Evolutionary conservation across 768 basidiomycete genomes (phyloP), one percentile per base, ranked within the genome.

Genomic region (Suillus discolor): DNA sequence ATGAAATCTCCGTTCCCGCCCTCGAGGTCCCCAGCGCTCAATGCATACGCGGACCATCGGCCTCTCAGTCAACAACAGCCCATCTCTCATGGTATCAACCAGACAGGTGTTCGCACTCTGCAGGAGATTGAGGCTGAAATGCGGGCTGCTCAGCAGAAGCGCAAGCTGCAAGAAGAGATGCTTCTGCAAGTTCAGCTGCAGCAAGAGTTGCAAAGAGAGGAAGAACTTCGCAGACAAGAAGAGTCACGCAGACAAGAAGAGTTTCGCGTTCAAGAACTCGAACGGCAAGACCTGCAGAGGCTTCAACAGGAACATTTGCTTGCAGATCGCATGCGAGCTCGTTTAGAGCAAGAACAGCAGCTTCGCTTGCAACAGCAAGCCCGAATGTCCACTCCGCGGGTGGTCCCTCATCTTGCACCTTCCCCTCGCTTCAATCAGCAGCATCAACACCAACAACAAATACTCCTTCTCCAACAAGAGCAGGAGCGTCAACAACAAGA

Each of bases 101-200:
- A 80, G 49, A 72, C 71, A 6, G 82, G 82, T 42, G 81, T 83
- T 12, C 87, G 87, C 23, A 93, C 92, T 0, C 73, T 94, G 34
- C 88, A 92, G 69, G 93, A 95, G 69, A 89, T 95, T 65, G 93
- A 95, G 71, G 85, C 88, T 4, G 93, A 95, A 75, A 92, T 94
- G 91, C 83, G 83, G n/a, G 83, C 84, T 8, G 84, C 82, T 28
- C 86, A 86, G 36, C 82, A 85, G 62, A 82, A 85, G 66, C 74
- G 76, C 12, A 75, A 80, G 34, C 69, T 77, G 68, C 69, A 77
- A 7, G 79, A 80, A 62, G 78, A 81, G 53, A 73, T 79, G 34
- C 80, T 84, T 65, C 82, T 82, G 61, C 80, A 80, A 31, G 71
- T 76, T 31, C 69, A 78, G 23, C 75, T 83, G 66, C 82, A 84